phyloP scores from a whole-genome alignment of 2,329 filamentous ascomycete genomes.

The Leptoxyphium fumago region DNA sequence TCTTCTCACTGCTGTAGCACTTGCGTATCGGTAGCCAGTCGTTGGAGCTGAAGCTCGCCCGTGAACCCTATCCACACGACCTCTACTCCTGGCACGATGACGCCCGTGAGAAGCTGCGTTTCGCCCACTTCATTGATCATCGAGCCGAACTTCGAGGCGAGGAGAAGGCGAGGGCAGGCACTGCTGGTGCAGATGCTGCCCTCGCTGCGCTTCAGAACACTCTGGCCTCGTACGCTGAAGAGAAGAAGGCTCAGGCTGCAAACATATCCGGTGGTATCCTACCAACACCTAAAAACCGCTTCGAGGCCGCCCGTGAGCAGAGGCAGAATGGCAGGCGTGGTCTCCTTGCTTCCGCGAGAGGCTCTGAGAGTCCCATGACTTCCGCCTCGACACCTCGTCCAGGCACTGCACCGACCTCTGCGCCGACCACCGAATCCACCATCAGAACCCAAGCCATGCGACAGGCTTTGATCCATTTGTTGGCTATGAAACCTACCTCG shows the following conservation, averaged over 20 bases:
- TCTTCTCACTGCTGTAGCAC: conserved; percentile 23
- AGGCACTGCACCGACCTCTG: conserved; percentile 24
- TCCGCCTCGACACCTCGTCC: conserved; percentile 10
- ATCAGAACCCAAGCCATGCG: conserved; percentile 28
- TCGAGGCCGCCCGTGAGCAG: conserved; percentile 16
- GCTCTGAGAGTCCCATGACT: conserved; percentile 1
- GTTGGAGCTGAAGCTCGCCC: conserved; percentile 37
- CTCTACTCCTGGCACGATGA: conserved; percentile 38
- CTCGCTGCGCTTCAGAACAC: conserved; percentile 44
- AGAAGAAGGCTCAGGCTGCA: conserved; percentile 41
- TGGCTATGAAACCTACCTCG: conserved; percentile 38
- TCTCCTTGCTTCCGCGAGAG: conserved; percentile 16
- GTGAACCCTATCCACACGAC: conserved; percentile 42
- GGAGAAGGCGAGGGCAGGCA: conserved; percentile 39
- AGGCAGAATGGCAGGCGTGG: conserved; percentile 11
- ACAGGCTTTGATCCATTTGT: conserved; percentile 34
- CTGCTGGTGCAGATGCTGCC: conserved; percentile 43
- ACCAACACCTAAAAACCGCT: conserved; percentile 21
- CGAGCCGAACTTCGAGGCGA: conserved; percentile 26
- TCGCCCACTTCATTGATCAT: conserved; percentile 43
- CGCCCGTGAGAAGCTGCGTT: conserved; percentile 21
- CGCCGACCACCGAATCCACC: conserved; percentile 19
- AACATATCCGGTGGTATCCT: conserved; percentile 20
- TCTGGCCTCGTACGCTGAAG: conserved; percentile 43
- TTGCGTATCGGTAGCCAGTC: conserved; percentile 44